Percentiles rank a stretch among this genome's conserved stretches.
Conservation (phyloP, 164 flowering plant genomes). For the Magnolia changhungtana region DNA sequence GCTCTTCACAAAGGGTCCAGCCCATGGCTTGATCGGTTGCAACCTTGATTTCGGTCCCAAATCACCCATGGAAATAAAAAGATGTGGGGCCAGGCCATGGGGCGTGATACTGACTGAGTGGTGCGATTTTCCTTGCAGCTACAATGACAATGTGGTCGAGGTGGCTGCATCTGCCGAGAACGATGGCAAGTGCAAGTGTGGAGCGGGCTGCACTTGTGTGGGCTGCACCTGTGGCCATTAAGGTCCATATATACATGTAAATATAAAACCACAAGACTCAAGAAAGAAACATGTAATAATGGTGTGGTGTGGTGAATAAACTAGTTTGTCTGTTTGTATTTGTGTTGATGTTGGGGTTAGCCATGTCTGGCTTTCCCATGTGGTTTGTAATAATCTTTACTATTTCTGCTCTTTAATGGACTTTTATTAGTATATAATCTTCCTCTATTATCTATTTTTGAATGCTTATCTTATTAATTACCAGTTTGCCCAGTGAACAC, state of each 20-base stretch:
- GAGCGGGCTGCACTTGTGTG: slow-evolving; percentile 47
- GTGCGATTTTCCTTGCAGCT: slow-evolving; percentile 33
- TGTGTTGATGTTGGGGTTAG: slow-evolving; percentile 8
- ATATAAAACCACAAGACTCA: neutral
- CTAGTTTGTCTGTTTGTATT: slow-evolving; percentile 6
- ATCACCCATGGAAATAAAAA: too few relatives aligned
- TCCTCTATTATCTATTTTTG: neutral
- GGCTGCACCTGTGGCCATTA: slow-evolving; percentile 50
- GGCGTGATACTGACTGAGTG: neutral
- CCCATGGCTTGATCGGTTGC: too few relatives aligned
- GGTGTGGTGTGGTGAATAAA: slow-evolving; percentile 19
- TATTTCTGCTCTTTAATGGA: slow-evolving; percentile 9
- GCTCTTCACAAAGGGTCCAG: too few relatives aligned
- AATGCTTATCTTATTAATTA: neutral
- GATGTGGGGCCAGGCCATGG: too few relatives aligned
- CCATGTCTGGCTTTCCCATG: slow-evolving; percentile 13
- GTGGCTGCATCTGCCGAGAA: slow-evolving; percentile 41
- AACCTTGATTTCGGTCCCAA: too few relatives aligned
- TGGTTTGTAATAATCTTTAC: slow-evolving; percentile 12
- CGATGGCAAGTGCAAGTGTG: slow-evolving; percentile 73
- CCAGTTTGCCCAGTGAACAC: neutral
- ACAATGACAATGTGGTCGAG: slow-evolving; percentile 20
- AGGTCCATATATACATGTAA: neutral
- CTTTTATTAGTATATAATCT: slow-evolving; percentile 7
- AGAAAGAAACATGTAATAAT: neutral